These are phyloP conservation scores for Byssoonygena ceratinophila DNA, from an alignment of 2,329 filamentous ascomycete species.

Conservation along the genomic window DNA sequence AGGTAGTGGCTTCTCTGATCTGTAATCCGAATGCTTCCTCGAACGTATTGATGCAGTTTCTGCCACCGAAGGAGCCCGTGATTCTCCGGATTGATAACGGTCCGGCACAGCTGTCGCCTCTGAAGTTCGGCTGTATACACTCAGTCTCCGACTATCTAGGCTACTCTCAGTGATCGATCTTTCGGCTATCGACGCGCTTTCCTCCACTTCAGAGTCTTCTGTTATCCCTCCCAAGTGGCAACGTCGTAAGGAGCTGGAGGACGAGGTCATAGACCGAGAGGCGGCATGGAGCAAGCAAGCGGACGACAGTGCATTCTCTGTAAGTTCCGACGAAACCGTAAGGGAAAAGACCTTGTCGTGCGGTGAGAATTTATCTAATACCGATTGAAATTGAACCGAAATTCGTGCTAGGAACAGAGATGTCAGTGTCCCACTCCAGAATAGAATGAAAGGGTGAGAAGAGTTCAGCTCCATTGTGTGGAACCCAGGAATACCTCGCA, in stretches of 20 bases:
- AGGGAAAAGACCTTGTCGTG: slow-evolving; percentile 80
- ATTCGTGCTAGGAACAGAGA: slow-evolving; percentile 57
- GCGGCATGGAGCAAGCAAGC: slow-evolving; percentile 84
- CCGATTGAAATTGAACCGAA: slow-evolving; percentile 55
- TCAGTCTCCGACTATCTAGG: slow-evolving; percentile 19
- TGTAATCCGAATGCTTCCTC: background rate
- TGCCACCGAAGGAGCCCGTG: slow-evolving; percentile 3
- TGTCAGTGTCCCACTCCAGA: background rate
- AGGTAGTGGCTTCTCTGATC: slow-evolving; percentile 13
- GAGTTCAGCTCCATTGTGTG: background rate
- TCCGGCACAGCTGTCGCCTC: slow-evolving; percentile 18
- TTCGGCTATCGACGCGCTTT: slow-evolving; percentile 7
- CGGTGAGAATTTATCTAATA: slow-evolving; percentile 53
- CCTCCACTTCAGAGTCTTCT: slow-evolving; percentile 78
- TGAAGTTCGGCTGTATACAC: slow-evolving; percentile 17
- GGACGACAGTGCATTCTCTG: slow-evolving; percentile 75
- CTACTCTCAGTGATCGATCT: background rate
- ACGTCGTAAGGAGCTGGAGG: slow-evolving; percentile 65
- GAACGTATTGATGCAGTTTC: slow-evolving; percentile 12
- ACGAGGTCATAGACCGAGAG: slow-evolving; percentile 74
- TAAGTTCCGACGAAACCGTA: slow-evolving; percentile 62
- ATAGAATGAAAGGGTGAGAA: background rate
- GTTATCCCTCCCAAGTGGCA: slow-evolving; percentile 80
- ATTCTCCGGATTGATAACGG: slow-evolving; percentile 1
- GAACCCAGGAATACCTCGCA: slow-evolving; percentile 65